A percentile compares a stretch with the other conserved stretches of the same genome.
phyloP scores from a whole-genome alignment of 2,329 filamentous ascomycete genomes.

The Balansia obtecta region DNA sequence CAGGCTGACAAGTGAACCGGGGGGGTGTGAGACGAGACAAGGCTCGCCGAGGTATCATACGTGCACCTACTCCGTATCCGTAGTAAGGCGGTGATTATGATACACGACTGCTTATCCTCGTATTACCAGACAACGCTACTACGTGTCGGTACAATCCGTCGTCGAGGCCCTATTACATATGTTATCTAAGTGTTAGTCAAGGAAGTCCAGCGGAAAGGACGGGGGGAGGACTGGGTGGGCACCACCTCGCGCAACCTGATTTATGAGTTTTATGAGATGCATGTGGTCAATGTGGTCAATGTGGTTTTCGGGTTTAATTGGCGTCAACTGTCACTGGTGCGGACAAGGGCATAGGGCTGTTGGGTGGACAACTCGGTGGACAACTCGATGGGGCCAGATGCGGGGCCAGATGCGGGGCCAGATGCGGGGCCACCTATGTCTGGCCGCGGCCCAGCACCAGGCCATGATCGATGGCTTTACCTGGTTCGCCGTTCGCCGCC shows the following conservation, averaged over 20 bases:
- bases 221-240: too few relatives aligned
- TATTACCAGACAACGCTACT: background rate
- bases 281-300: too few relatives aligned
- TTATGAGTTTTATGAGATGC: too few relatives aligned
- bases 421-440: background rate
- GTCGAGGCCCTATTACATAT: background rate
- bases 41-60: constrained; percentile 3
- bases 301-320: too few relatives aligned
- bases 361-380: too few relatives aligned
- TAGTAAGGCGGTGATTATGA: background rate
- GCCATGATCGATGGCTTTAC: background rate
- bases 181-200: background rate
- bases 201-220: background rate
- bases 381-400: too few relatives aligned
- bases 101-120: background rate
- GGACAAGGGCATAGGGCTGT: too few relatives aligned
- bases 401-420: too few relatives aligned
- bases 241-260: too few relatives aligned
- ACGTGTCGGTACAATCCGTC: background rate
- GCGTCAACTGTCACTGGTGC: too few relatives aligned
- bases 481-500: too few relatives aligned
- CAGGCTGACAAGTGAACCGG: background rate
- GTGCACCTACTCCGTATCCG: background rate
- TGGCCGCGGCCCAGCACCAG: background rate
- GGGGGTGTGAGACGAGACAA: background rate